phyloP scores from a whole-genome alignment of 2,329 filamentous ascomycete genomes.

The Corniculantispora saksenae region DNA sequence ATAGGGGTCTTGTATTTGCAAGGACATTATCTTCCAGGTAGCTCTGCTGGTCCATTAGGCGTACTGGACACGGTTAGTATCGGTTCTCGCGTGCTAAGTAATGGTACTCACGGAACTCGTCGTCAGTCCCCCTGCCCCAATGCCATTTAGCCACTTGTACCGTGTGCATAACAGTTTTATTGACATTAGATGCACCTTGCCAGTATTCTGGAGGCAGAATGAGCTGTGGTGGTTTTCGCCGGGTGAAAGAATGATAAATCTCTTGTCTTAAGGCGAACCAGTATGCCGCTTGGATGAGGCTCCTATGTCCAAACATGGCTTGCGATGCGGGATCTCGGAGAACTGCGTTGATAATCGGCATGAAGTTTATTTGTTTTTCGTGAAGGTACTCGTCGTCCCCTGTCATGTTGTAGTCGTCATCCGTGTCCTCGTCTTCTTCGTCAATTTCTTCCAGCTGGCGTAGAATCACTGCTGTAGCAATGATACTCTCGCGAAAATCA shows the following conservation, averaged over 20 bases:
- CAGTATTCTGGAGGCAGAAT: slow-evolving; percentile 37
- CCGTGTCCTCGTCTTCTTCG: slow-evolving; percentile 32
- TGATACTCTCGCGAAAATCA: slow-evolving; percentile 41
- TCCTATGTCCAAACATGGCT: slow-evolving; percentile 37
- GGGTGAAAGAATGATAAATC: slow-evolving; percentile 43
- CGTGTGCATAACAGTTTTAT: slow-evolving; percentile 43
- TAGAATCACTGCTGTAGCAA: slow-evolving; percentile 42
- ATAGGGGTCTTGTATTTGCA: slow-evolving; percentile 36
- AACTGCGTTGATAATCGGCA: slow-evolving; percentile 43
- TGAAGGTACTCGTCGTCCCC: slow-evolving; percentile 14
- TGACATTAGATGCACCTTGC: slow-evolving; percentile 37
- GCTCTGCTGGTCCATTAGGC: slow-evolving; percentile 38
- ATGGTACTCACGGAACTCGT: slow-evolving; percentile 38
- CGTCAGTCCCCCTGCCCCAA: slow-evolving; percentile 37
- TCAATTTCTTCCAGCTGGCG: slow-evolving; percentile 45
- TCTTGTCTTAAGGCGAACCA: slow-evolving; percentile 45
- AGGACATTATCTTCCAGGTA: slow-evolving; percentile 36
- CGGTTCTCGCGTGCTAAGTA: background rate
- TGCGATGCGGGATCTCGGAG: slow-evolving; percentile 39
- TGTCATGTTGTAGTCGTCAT: slow-evolving; percentile 13
- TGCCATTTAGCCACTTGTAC: slow-evolving; percentile 44
- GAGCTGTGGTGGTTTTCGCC: slow-evolving; percentile 39
- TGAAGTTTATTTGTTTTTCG: slow-evolving; percentile 38
- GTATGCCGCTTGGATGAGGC: slow-evolving; percentile 41
- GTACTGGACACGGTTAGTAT: slow-evolving; percentile 26